phyloP scores from a whole-genome alignment of 139 green algal species.

The Chlamydomonas eustigma region DNA sequence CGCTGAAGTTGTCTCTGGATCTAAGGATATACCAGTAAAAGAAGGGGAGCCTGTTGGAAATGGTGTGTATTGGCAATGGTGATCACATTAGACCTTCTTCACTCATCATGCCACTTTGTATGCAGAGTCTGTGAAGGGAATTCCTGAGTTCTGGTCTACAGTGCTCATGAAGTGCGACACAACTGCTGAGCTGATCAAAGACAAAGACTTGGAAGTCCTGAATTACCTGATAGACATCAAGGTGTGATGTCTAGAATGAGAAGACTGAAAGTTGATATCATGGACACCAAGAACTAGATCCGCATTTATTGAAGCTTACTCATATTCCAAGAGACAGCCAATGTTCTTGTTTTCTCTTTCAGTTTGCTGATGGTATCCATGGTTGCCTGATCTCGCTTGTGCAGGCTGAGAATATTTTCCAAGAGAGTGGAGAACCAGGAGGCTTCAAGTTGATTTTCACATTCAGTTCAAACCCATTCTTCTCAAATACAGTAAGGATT shows the following conservation, averaged over 20 bases:
- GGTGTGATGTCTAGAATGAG: conserved; percentile 6
- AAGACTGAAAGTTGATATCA: not conserved
- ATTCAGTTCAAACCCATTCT: conserved; percentile 82
- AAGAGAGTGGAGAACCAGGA: conserved; percentile 21
- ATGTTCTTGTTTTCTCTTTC: too few species aligned
- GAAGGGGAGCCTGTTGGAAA: conserved; percentile 30
- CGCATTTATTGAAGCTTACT: too few species aligned
- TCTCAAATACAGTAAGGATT: conserved; percentile 61
- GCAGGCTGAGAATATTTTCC: conserved; percentile 1
- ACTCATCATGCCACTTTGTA: not conserved
- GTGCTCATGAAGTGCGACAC: conserved; percentile 70
- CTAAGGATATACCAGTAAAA: conserved; percentile 50
- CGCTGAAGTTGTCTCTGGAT: conserved; percentile 57
- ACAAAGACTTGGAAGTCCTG: conserved; percentile 87
- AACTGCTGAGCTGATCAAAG: conserved; percentile 58
- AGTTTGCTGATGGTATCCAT: too few species aligned
- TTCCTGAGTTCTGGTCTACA: conserved; percentile 86
- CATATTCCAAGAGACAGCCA: too few species aligned
- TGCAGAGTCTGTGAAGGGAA: conserved; percentile 43
- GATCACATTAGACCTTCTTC: not conserved
- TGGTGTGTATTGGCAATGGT: not conserved
- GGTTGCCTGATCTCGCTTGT: too few species aligned
- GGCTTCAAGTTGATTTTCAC: conserved; percentile 44
- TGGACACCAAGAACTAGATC: conserved; percentile 23
- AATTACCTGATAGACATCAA: conserved; percentile 75